These are phyloP conservation scores for Leishmania tropica DNA, from an alignment of 208 protist genomes.

Conservation along the genomic window DNA sequence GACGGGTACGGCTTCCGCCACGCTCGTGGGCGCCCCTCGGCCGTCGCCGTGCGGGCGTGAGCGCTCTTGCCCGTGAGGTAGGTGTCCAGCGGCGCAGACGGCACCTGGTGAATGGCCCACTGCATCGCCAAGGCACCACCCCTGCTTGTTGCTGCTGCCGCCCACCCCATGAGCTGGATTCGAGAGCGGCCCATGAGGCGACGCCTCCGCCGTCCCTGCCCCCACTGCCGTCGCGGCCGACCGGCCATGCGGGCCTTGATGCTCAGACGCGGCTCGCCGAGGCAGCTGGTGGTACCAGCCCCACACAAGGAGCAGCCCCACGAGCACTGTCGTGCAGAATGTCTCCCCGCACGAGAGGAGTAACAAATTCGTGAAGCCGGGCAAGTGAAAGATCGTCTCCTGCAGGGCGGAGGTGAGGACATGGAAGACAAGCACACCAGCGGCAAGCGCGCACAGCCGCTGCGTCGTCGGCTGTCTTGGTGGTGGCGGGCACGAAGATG, in stretches of 20 bases:
- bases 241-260: neutral
- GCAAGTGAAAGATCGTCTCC: slow-evolving; percentile 64
- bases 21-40: neutral
- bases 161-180: neutral
- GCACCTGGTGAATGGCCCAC: neutral
- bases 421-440: slow-evolving; percentile 46
- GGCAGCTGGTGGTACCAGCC: neutral
- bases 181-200: neutral
- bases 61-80: neutral
- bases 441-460: slow-evolving; percentile 32
- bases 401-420: slow-evolving; percentile 45
- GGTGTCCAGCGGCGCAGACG: neutral
- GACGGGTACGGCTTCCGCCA: neutral
- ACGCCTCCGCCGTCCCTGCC: neutral
- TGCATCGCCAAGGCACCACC: neutral
- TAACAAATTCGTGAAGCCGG: slow-evolving; percentile 47
- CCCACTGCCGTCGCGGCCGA: neutral
- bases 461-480: slow-evolving; percentile 10
- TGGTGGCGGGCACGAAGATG: neutral
- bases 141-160: neutral
- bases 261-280: neutral
- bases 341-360: slow-evolving; percentile 48
- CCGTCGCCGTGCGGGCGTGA: neutral
- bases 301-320: slow-evolving; percentile 23
- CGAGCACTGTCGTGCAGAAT: slow-evolving; percentile 34